Conservation (phyloP, 2,329 filamentous ascomycete species). For the Cladophialophora yegresii region DNA sequence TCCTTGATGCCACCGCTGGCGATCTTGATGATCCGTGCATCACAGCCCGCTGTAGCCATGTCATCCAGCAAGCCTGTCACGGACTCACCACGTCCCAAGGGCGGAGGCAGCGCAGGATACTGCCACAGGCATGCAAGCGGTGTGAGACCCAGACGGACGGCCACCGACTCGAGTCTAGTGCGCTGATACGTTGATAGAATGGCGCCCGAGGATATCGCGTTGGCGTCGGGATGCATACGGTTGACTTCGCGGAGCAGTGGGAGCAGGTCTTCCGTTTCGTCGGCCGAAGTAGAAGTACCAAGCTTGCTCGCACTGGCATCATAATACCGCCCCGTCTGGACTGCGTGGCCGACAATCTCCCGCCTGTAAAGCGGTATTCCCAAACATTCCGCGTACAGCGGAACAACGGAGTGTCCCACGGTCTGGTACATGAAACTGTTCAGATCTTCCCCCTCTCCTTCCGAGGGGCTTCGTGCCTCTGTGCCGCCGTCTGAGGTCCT, state of each 20-base stretch:
- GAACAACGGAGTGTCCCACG: slow-evolving; percentile 82
- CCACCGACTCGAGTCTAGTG: slow-evolving; percentile 90
- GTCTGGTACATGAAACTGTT: slow-evolving; percentile 99
- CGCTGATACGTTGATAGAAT: slow-evolving; percentile 95
- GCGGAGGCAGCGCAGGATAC: slow-evolving; percentile 70
- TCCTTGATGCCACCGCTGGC: slow-evolving; percentile 87
- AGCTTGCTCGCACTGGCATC: slow-evolving; percentile 36
- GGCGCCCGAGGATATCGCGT: slow-evolving; percentile 85
- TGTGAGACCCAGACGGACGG: slow-evolving; percentile 75
- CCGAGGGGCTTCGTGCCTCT: too few species aligned
- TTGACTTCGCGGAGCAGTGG: slow-evolving; percentile 71
- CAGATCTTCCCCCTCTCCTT: slow-evolving; percentile 65
- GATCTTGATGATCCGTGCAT: slow-evolving; percentile 92
- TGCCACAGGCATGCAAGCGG: slow-evolving; percentile 92
- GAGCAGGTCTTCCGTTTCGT: slow-evolving; percentile 88
- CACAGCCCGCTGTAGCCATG: slow-evolving; percentile 75
- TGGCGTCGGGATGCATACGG: slow-evolving; percentile 71
- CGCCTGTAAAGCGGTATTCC: slow-evolving; percentile 81
- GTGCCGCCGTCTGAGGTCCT: neutral
- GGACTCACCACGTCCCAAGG: slow-evolving; percentile 38
- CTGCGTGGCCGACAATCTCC: slow-evolving; percentile 70
- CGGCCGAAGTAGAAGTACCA: slow-evolving; percentile 45
- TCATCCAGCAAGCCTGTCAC: slow-evolving; percentile 67
- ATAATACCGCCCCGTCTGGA: slow-evolving; percentile 74
- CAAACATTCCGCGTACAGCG: slow-evolving; percentile 77